A percentile compares a stretch with the other conserved stretches of the same genome.
Conservation (phyloP, 2,329 filamentous ascomycete species). For the Xylaria multiplex region DNA sequence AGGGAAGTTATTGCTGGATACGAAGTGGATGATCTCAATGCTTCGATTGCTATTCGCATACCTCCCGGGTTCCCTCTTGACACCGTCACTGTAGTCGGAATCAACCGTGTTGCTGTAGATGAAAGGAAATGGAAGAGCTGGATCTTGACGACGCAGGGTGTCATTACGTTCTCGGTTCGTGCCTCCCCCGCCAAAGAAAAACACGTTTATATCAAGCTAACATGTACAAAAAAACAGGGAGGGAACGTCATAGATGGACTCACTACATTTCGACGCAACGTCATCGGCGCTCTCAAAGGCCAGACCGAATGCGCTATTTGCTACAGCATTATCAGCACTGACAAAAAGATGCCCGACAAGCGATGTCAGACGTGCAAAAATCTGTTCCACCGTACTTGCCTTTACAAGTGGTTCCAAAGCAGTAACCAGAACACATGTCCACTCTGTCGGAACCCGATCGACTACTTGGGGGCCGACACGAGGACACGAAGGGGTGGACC, state of each 20-base stretch:
- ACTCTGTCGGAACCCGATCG: slow-evolving; percentile 89
- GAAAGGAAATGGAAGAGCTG: slow-evolving; percentile 94
- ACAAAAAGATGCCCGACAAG: slow-evolving; percentile 92
- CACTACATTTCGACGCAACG: slow-evolving; percentile 84
- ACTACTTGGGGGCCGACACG: slow-evolving; percentile 57
- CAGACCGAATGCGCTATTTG: slow-evolving; percentile 97
- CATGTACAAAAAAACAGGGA: slow-evolving; percentile 61
- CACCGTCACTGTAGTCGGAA: slow-evolving; percentile 76
- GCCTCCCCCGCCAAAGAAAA: background rate
- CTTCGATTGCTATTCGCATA: slow-evolving; percentile 82
- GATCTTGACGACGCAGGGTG: slow-evolving; percentile 87
- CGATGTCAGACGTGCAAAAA: slow-evolving; percentile 92
- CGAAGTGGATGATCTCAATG: slow-evolving; percentile 85
- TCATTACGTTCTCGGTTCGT: slow-evolving; percentile 85
- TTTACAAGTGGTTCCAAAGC: slow-evolving; percentile 97
- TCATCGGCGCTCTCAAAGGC: slow-evolving; percentile 87
- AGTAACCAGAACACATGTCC: slow-evolving; percentile 93
- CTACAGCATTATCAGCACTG: slow-evolving; percentile 90
- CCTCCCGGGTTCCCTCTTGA: slow-evolving; percentile 86
- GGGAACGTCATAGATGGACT: slow-evolving; percentile 89
- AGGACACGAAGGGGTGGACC: slow-evolving; percentile 39
- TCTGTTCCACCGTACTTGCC: slow-evolving; percentile 85
- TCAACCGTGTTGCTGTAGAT: slow-evolving; percentile 85
- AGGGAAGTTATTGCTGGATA: slow-evolving; percentile 86
- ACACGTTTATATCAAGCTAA: slow-evolving; percentile 19